phyloP scores from a whole-genome alignment of 2,329 filamentous ascomycete genomes.

The Colletotrichum cordylinicola region DNA sequence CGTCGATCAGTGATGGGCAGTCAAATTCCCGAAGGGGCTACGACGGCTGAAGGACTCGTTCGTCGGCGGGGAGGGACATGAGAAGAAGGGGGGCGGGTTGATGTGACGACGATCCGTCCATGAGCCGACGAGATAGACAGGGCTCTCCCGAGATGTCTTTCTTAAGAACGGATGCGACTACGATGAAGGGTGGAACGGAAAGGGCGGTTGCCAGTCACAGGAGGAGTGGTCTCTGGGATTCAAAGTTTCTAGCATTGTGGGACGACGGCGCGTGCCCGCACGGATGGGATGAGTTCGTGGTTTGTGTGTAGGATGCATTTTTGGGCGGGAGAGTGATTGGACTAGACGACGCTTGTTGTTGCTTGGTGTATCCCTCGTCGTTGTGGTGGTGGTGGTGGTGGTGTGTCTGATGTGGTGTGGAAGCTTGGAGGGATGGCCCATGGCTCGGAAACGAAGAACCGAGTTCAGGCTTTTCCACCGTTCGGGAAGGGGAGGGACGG shows the following conservation, averaged over 20 bases:
- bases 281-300: constrained; percentile 6
- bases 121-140: neutral
- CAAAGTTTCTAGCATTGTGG: neutral
- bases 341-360: neutral
- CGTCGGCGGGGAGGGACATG: neutral
- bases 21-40: neutral
- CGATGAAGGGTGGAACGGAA: neutral
- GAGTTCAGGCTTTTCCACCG: neutral
- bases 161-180: neutral
- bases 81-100: neutral
- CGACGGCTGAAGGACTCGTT: neutral
- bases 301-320: neutral
- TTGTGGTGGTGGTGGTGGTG: neutral
- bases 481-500: neutral
- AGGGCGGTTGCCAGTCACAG: neutral
- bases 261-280: constrained; percentile 13
- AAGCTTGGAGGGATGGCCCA: neutral
- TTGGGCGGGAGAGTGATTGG: neutral
- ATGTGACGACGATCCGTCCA: constrained; percentile 11
- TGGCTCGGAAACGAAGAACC: constrained; percentile 16
- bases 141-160: constrained; percentile 5
- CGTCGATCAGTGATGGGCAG: constrained; percentile 4
- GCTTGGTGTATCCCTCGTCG: neutral
- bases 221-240: neutral
- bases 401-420: neutral